Percentiles rank a stretch among this genome's conserved stretches.
Evolutionary conservation across 257 asterid genomes (phyloP).

Genomic region (Solanum ossicruentum): DNA sequence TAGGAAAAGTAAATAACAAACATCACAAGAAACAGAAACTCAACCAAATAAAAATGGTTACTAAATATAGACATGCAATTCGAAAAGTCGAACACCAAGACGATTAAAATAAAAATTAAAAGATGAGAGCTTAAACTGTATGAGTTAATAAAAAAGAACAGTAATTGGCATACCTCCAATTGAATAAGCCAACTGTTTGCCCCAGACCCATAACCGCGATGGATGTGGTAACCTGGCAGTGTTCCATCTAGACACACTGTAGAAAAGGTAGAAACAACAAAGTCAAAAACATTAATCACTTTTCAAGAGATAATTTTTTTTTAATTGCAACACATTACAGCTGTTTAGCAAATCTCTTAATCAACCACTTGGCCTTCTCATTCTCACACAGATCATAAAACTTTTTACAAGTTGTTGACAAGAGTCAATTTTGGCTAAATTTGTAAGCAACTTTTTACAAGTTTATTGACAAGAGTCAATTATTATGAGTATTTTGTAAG

Average conservation of each 20-base stretch:
- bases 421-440: background rate
- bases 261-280: background rate
- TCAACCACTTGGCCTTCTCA: background rate
- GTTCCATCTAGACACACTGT: conserved; percentile 96
- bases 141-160: background rate
- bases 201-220: conserved; percentile 71
- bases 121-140: background rate
- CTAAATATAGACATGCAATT: background rate
- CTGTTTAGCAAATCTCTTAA: background rate
- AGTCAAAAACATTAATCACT: background rate
- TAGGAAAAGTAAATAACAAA: background rate
- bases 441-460: background rate
- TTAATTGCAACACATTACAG: background rate
- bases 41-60: background rate
- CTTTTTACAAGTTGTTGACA: background rate
- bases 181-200: conserved; percentile 89
- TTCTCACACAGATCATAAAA: background rate
- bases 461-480: background rate
- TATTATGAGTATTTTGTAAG: background rate
- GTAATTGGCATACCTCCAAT: conserved; percentile 51
- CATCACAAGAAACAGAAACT: background rate
- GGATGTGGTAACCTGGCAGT: conserved; percentile 82
- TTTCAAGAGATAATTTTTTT: background rate
- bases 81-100: background rate
- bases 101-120: background rate